A percentile compares a stretch with the other conserved stretches of the same genome.
Conservation (phyloP, 2,329 filamentous ascomycete genomes). For the Blastomyces silverae region DNA sequence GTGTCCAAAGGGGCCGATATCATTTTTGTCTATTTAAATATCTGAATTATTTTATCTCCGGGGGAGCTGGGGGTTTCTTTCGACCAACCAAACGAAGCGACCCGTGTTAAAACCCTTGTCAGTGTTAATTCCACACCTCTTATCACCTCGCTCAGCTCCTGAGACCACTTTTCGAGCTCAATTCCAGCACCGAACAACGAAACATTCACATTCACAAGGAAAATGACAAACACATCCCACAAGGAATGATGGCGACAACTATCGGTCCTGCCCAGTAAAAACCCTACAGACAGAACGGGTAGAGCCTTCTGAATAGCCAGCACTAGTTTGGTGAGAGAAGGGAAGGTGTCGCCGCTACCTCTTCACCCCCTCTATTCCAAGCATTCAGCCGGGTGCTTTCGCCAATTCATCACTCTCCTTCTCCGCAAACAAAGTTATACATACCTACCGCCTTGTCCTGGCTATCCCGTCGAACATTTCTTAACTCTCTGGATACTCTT, state of each 20-base stretch:
- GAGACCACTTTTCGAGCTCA: not conserved
- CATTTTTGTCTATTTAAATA: not conserved
- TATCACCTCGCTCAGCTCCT: not conserved
- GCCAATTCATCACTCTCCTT: not conserved
- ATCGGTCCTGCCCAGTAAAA: not conserved
- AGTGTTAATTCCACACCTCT: not conserved
- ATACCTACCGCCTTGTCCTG: conserved; percentile 5
- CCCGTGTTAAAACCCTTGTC: not conserved
- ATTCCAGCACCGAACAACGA: not conserved
- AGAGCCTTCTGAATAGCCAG: conserved; percentile 1
- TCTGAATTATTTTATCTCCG: not conserved
- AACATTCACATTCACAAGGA: not conserved
- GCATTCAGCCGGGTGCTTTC: not conserved
- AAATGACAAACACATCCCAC: not conserved
- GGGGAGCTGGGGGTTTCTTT: not conserved
- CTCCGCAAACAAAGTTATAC: not conserved
- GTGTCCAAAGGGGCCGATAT: not conserved
- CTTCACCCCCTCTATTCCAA: not conserved
- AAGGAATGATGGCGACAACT: not conserved
- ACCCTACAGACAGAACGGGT: not conserved
- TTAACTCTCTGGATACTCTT: not conserved
- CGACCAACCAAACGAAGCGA: not conserved
- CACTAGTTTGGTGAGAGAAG: not conserved
- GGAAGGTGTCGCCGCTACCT: not conserved
- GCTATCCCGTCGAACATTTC: not conserved